phyloP scores from a whole-genome alignment of 2,329 filamentous ascomycete species.

The Beauveria sp. region DNA sequence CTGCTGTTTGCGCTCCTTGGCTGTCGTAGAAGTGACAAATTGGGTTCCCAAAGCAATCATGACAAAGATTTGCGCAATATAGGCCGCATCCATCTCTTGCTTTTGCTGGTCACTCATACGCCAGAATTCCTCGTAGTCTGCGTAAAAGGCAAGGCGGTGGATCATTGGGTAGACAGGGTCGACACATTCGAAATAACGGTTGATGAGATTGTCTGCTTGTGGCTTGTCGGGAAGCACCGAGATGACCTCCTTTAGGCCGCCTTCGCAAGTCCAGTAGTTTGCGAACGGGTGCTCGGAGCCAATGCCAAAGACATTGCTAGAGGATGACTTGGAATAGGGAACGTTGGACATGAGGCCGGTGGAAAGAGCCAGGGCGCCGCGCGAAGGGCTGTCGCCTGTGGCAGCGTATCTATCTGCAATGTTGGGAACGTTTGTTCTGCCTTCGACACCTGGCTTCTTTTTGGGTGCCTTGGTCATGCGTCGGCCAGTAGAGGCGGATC shows the following conservation, averaged over 20 bases:
- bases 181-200: slow-evolving; percentile 60
- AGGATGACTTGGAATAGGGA: slow-evolving; percentile 61
- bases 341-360: slow-evolving; percentile 63
- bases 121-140: slow-evolving; percentile 76
- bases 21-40: slow-evolving; percentile 55
- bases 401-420: slow-evolving; percentile 47
- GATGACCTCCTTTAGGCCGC: slow-evolving; percentile 67
- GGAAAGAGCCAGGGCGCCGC: slow-evolving; percentile 47
- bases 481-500: slow-evolving; percentile 44
- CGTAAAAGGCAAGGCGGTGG: slow-evolving; percentile 66
- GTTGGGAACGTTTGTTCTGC: slow-evolving; percentile 41
- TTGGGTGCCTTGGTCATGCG: slow-evolving; percentile 52
- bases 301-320: slow-evolving; percentile 74
- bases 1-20: slow-evolving; percentile 61
- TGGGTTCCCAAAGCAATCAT: slow-evolving; percentile 74
- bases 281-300: slow-evolving; percentile 72
- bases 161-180: slow-evolving; percentile 79
- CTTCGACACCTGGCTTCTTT: slow-evolving; percentile 37
- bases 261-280: slow-evolving; percentile 78
- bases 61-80: slow-evolving; percentile 66
- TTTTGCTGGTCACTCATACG: slow-evolving; percentile 50
- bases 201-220: slow-evolving; percentile 64
- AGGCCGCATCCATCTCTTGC: slow-evolving; percentile 54
- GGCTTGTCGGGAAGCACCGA: slow-evolving; percentile 67
- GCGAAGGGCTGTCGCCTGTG: slow-evolving; percentile 34